Evolutionary conservation across 2,329 filamentous ascomycete genomes (phyloP).

Genomic region (Paraphoma chrysanthemicola): DNA sequence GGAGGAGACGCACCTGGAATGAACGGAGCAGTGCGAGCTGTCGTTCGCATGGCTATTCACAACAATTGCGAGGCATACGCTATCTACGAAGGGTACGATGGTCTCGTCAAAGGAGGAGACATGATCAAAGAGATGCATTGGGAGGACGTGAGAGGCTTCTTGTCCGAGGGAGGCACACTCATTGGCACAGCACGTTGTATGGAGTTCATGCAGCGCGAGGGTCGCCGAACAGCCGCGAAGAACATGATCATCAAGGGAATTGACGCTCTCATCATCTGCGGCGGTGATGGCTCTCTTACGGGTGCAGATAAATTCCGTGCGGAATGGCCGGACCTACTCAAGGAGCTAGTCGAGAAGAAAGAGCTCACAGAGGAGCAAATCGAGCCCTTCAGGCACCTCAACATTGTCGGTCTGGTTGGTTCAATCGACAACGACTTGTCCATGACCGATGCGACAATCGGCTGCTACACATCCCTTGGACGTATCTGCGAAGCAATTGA

Average conservation of each 20-base stretch:
- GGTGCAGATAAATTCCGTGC: slow-evolving; percentile 91
- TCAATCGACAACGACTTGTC: slow-evolving; percentile 99
- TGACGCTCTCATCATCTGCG: slow-evolving; percentile 94
- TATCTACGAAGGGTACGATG: slow-evolving; percentile 92
- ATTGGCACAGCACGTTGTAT: slow-evolving; percentile 95
- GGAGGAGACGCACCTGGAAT: slow-evolving; percentile 94
- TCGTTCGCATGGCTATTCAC: slow-evolving; percentile 90
- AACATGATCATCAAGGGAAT: slow-evolving; percentile 94
- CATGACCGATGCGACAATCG: slow-evolving; percentile 95
- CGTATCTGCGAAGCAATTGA: slow-evolving; percentile 96
- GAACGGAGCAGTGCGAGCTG: slow-evolving; percentile 88
- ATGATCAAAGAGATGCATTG: slow-evolving; percentile 88
- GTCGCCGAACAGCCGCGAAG: slow-evolving; percentile 84
- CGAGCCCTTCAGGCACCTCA: slow-evolving; percentile 81
- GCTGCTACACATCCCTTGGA: slow-evolving; percentile 90
- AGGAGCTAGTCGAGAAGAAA: slow-evolving; percentile 79
- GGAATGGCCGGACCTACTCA: slow-evolving; percentile 88
- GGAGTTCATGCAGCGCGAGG: slow-evolving; percentile 87
- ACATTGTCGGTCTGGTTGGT: slow-evolving; percentile 94
- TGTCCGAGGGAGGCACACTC: slow-evolving; percentile 91
- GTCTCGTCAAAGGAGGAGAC: slow-evolving; percentile 85
- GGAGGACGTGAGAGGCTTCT: slow-evolving; percentile 93
- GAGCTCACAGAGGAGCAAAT: slow-evolving; percentile 75
- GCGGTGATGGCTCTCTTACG: slow-evolving; percentile 88
- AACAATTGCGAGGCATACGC: slow-evolving; percentile 62